Base-by-base conservation (phyloP, 176 grass and related monocot species). In the Cocos nucifera region DNA sequence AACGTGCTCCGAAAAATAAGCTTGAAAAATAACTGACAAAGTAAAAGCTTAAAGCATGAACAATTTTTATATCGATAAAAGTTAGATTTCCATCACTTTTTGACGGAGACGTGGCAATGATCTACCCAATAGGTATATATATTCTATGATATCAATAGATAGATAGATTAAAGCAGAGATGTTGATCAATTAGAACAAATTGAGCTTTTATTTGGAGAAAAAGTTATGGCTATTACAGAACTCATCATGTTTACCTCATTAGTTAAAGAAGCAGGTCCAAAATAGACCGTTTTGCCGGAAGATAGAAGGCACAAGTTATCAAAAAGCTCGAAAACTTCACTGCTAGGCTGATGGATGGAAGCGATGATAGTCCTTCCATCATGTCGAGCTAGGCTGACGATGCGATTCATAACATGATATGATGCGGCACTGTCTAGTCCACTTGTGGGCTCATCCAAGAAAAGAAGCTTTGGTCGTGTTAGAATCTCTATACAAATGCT, bases 281-380 rank as follows among this genome's bases (percentile, higher is more conserved):
- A 86, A 58, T 76, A 90, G 3, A 86, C 15, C 1, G 75, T 82
- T 26, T 68, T 66, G 6, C 87, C 82, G 0, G 54, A 60, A 26
- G 82, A 70, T 4, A 90, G 57, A 70, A 90, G 19, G 32, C 67
- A 82, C 6, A 90, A 59, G 6, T 58, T 1, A 2, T 90, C 70
- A 53, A 85, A 85, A 61, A 82, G 64, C 27, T 75, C 68, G 15
- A 89, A 80, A 59, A 89, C 77, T 6, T 77, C 80, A 61, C 73
- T 74, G 20, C 80, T 54, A 4, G 82, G 86, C 62, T 89, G 86
- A 72, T 89, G 86, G 26, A 89, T 79, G 14, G 86, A 80, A 5
- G 73, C 65, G 14, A 89, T 19, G 2, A 89, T 51, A 0, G 78
- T 85, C 86, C 73, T 81, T 2, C 54, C 19, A 17, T 85, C 77